Percentiles rank a stretch among this genome's conserved stretches.
These are phyloP conservation scores for Bauhinia variegata DNA, from an alignment of 306 rosid genomes.

Conservation along the genomic window DNA sequence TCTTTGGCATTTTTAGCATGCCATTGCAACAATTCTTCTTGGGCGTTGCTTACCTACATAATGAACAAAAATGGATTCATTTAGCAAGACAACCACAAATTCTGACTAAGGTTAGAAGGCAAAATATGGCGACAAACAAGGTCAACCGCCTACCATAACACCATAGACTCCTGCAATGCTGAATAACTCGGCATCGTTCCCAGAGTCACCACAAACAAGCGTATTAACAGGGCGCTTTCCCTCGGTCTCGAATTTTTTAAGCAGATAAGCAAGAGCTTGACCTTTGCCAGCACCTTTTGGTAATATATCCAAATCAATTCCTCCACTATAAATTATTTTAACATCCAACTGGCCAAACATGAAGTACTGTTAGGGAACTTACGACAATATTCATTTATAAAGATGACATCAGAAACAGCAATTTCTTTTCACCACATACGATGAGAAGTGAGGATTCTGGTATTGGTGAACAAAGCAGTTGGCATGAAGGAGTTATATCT, in stretches of 20 bases:
- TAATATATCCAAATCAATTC: slow-evolving; percentile 89
- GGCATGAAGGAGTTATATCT: slow-evolving; percentile 33
- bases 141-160: slow-evolving; percentile 82
- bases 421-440: background rate
- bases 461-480: slow-evolving; percentile 10
- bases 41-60: slow-evolving; percentile 94
- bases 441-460: slow-evolving; percentile 7
- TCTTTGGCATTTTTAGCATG: slow-evolving; percentile 77
- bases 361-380: slow-evolving; percentile 30
- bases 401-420: slow-evolving; percentile 3
- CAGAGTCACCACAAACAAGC: slow-evolving; percentile 97
- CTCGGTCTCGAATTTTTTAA: slow-evolving; percentile 66
- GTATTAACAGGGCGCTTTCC: slow-evolving; percentile 75
- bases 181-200: slow-evolving; percentile 96
- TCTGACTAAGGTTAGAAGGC: slow-evolving; percentile 1
- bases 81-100: slow-evolving; percentile 21
- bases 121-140: slow-evolving; percentile 20
- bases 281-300: slow-evolving; percentile 98
- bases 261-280: slow-evolving; percentile 96
- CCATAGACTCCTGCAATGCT: slow-evolving; percentile 88
- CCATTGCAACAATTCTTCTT: slow-evolving; percentile 95
- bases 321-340: slow-evolving; percentile 95
- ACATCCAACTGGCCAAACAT: slow-evolving; percentile 81
- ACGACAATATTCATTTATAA: slow-evolving; percentile 14
- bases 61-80: slow-evolving; percentile 32